phyloP scores from a whole-genome alignment of 345 rosid genomes.

The Eucalyptus erythrocorys region DNA sequence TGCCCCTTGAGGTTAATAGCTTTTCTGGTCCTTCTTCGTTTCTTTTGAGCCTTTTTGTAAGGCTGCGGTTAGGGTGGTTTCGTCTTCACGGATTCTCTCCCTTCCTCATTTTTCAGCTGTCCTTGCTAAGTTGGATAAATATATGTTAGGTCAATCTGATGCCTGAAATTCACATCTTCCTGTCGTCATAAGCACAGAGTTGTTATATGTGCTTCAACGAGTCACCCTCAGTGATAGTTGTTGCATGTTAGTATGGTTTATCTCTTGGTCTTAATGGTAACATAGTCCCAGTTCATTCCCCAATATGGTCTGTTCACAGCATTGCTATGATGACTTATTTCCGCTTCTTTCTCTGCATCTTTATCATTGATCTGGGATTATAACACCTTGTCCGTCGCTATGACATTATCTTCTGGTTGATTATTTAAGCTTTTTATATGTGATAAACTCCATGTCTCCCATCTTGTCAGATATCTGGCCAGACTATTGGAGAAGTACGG shows the following conservation, averaged over 20 bases:
- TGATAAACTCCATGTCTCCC: background rate
- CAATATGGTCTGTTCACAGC: background rate
- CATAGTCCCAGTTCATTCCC: background rate
- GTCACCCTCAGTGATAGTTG: background rate
- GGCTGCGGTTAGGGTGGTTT: background rate
- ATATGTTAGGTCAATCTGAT: background rate
- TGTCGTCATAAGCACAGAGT: background rate
- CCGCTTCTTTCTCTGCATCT: background rate
- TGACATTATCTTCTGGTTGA: background rate
- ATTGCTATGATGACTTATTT: background rate
- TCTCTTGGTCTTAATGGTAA: background rate
- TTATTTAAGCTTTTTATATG: background rate
- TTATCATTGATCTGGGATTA: background rate
- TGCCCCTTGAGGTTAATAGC: conserved; percentile 73
- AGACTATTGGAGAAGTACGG: conserved; percentile 79
- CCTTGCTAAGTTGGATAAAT: background rate
- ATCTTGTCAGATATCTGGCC: conserved; percentile 69
- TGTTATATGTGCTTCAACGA: background rate
- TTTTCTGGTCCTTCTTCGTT: background rate
- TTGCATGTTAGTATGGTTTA: background rate
- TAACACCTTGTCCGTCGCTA: background rate
- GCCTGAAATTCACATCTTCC: background rate
- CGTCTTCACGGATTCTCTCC: background rate
- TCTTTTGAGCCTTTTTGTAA: background rate
- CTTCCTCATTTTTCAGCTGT: background rate